Percentiles rank a stretch among this genome's conserved stretches.
Evolutionary conservation across 768 basidiomycete species (phyloP).

Genomic region (Serendipita sp.): DNA sequence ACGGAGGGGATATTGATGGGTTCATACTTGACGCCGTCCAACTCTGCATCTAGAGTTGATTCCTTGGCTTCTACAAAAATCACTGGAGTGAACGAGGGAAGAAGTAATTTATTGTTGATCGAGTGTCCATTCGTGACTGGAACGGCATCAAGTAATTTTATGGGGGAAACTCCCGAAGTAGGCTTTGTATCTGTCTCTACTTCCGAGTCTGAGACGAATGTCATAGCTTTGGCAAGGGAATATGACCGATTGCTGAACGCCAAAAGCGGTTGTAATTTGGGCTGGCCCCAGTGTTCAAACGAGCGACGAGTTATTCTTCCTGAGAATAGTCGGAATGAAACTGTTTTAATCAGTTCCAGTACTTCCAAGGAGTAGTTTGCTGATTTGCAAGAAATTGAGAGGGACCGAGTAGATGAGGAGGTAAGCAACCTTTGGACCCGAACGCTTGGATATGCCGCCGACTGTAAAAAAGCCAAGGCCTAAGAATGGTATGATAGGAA

Average conservation of each 20-base stretch:
- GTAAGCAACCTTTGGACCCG: neutral
- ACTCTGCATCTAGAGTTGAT: slow-evolving; percentile 3
- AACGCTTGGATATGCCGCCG: neutral
- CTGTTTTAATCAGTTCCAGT: no score
- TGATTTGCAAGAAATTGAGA: no score
- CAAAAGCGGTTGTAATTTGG: no score
- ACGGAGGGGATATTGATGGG: slow-evolving; percentile 58
- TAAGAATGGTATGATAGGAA: neutral
- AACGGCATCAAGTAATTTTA: neutral
- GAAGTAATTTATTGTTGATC: neutral
- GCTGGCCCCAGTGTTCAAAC: no score
- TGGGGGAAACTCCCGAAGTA: neutral
- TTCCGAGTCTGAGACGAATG: neutral
- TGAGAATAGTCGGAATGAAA: no score
- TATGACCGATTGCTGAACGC: neutral
- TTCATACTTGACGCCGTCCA: slow-evolving; percentile 38
- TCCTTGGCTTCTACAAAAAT: slow-evolving; percentile 11
- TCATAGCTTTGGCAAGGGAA: neutral
- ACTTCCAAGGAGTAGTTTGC: no score
- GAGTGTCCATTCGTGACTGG: neutral
- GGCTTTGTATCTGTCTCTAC: neutral
- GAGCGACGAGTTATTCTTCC: no score
- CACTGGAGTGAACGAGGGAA: neutral
- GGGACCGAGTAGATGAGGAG: neutral
- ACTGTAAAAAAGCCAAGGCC: neutral